Percentiles rank a stretch among this genome's conserved stretches.
Evolutionary conservation across 2,329 filamentous ascomycete genomes (phyloP).

Genomic region (Madurella mycetomatis): DNA sequence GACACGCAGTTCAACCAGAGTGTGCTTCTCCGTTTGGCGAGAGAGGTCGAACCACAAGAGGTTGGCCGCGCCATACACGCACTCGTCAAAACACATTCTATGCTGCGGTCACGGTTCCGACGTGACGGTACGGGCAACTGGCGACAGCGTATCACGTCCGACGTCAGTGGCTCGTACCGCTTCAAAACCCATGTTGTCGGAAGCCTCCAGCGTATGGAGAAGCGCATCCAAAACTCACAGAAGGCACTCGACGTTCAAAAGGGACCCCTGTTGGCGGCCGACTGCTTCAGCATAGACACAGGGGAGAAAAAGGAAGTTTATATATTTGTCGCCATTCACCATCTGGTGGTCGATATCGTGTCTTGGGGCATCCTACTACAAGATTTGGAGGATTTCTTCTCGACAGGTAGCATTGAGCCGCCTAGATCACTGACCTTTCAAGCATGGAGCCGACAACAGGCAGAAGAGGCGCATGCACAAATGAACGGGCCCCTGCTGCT

Average conservation of each 20-base stretch:
- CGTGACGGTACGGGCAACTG: conserved; percentile 23
- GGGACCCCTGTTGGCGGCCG: conserved; percentile 26
- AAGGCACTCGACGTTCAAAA: conserved; percentile 19
- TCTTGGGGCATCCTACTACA: conserved; percentile 44
- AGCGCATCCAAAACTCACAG: conserved; percentile 21
- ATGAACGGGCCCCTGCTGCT: conserved; percentile 14
- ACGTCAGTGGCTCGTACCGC: conserved; percentile 19
- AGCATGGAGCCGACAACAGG: conserved; percentile 35
- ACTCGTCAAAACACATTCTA: conserved; percentile 32
- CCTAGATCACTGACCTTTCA: conserved; percentile 32
- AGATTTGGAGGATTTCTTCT: conserved; percentile 39
- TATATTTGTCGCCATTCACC: conserved; percentile 32
- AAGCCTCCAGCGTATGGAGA: conserved; percentile 18
- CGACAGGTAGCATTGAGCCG: conserved; percentile 15
- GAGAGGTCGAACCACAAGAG: conserved; percentile 9
- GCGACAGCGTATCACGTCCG: conserved; percentile 27
- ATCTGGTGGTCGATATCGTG: conserved; percentile 41
- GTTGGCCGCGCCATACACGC: conserved; percentile 24
- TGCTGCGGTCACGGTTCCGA: conserved; percentile 35
- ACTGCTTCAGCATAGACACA: conserved; percentile 19
- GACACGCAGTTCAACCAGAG: conserved; percentile 41
- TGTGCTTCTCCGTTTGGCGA: conserved; percentile 35
- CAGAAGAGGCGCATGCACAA: conserved; percentile 27
- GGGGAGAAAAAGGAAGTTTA: conserved; percentile 9
- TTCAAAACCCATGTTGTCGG: conserved; percentile 22